Percentiles rank a stretch among this genome's conserved stretches.
Evolutionary conservation across 1,284 basidiomycete genomes (phyloP).

Genomic region (Megacollybia platyphylla): DNA sequence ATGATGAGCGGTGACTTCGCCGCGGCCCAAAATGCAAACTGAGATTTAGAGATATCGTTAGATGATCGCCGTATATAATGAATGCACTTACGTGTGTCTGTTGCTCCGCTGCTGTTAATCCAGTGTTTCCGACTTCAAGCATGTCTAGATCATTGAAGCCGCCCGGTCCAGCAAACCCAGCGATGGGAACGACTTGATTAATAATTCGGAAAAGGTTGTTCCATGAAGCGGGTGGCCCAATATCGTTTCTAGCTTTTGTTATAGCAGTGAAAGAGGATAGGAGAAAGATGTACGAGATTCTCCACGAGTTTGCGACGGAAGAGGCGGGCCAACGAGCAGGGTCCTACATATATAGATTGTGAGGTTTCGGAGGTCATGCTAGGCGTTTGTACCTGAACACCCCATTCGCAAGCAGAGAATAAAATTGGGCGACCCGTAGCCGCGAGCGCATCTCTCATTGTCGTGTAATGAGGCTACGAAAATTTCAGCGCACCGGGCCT

Average conservation of each 20-base stretch:
- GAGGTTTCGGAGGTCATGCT: not conserved
- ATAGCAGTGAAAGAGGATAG: not conserved
- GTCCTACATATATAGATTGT: slow-evolving; percentile 17
- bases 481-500: not conserved
- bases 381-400: slow-evolving; percentile 16
- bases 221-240: slow-evolving; percentile 32
- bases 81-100: slow-evolving; percentile 21
- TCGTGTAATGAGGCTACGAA: slow-evolving; percentile 25
- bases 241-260: slow-evolving; percentile 25
- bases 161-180: slow-evolving; percentile 29
- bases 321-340: slow-evolving; percentile 34
- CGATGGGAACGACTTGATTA: slow-evolving; percentile 34
- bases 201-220: slow-evolving; percentile 33
- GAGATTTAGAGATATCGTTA: not conserved
- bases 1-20: slow-evolving; percentile 34
- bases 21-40: slow-evolving; percentile 35
- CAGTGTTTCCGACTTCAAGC: slow-evolving; percentile 33
- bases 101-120: slow-evolving; percentile 27
- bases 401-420: slow-evolving; percentile 46
- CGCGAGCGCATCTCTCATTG: slow-evolving; percentile 37
- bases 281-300: slow-evolving; percentile 23
- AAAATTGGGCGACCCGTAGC: slow-evolving; percentile 33
- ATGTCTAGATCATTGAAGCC: slow-evolving; percentile 35
- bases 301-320: slow-evolving; percentile 33
- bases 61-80: not conserved